phyloP scores from a whole-genome alignment of 108 stramenopile species.

The Bacterosira constricta region DNA sequence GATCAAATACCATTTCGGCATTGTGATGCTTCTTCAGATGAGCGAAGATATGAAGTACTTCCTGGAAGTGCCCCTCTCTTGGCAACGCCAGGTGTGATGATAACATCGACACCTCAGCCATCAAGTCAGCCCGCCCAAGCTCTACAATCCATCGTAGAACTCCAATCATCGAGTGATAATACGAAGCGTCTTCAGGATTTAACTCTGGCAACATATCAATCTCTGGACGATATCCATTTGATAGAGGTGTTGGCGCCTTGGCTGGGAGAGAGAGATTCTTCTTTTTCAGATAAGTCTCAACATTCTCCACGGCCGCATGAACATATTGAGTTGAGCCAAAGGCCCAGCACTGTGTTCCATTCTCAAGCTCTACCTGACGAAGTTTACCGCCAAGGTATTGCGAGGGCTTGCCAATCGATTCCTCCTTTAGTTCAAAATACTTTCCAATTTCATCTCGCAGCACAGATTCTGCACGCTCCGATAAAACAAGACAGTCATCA shows the following conservation, averaged over 20 bases:
- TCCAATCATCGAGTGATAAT: conserved; percentile 35
- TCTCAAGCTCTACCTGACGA: conserved; percentile 20
- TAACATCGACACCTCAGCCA: conserved; percentile 52
- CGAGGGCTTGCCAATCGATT: conserved; percentile 43
- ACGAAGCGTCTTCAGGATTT: background rate
- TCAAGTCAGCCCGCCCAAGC: conserved; percentile 47
- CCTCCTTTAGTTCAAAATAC: conserved; percentile 51
- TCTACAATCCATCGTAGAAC: conserved; percentile 49
- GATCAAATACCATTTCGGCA: conserved; percentile 47
- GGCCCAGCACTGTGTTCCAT: conserved; percentile 12
- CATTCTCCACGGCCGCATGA: conserved; percentile 28
- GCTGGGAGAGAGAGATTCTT: background rate
- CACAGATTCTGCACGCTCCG: background rate
- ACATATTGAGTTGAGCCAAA: conserved; percentile 30
- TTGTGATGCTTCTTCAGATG: conserved; percentile 43
- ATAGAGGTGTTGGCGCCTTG: conserved; percentile 9
- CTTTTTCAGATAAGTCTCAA: conserved; percentile 1
- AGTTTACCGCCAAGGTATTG: conserved; percentile 53
- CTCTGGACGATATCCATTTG: conserved; percentile 17
- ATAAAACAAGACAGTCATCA: conserved; percentile 38
- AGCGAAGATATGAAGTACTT: conserved; percentile 40
- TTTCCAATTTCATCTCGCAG: conserved; percentile 40
- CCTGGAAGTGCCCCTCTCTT: conserved; percentile 48
- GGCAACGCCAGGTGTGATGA: conserved; percentile 48
- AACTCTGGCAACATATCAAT: conserved; percentile 21